phyloP scores from a whole-genome alignment of 176 grass and related monocot genomes.

The Aegilops umbellulata region DNA sequence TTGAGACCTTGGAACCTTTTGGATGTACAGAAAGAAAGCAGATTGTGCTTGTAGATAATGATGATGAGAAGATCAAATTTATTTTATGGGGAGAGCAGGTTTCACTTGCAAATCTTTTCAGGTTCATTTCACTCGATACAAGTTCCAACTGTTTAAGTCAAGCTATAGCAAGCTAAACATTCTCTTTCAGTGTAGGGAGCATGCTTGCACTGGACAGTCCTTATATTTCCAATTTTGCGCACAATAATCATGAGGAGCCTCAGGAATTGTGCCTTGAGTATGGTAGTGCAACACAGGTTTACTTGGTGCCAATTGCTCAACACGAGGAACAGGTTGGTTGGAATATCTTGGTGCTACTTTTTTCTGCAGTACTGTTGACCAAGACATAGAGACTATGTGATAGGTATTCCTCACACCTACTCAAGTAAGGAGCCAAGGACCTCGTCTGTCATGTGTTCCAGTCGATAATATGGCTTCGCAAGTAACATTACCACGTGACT shows the following conservation, averaged over 20 bases:
- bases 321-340: slow-evolving; percentile 85
- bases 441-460: slow-evolving; percentile 32
- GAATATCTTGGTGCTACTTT: slow-evolving; percentile 17
- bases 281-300: slow-evolving; percentile 86
- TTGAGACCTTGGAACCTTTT: slow-evolving; percentile 69
- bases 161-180: slow-evolving; percentile 18
- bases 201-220: slow-evolving; percentile 94
- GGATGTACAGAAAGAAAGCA: slow-evolving; percentile 63
- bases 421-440: slow-evolving; percentile 79
- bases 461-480: slow-evolving; percentile 52
- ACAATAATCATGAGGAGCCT: slow-evolving; percentile 35
- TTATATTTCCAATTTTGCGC: slow-evolving; percentile 61
- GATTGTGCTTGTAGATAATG: slow-evolving; percentile 69
- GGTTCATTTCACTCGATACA: slow-evolving; percentile 47
- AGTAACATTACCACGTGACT: slow-evolving; percentile 75
- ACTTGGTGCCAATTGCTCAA: slow-evolving; percentile 76
- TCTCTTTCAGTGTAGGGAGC: slow-evolving; percentile 79
- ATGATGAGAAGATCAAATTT: slow-evolving; percentile 74
- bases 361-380: slow-evolving; percentile 31
- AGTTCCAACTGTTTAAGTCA: slow-evolving; percentile 8
- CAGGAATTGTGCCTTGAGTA: slow-evolving; percentile 91
- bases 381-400: slow-evolving; percentile 27
- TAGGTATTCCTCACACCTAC: slow-evolving; percentile 83
- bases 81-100: slow-evolving; percentile 94
- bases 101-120: slow-evolving; percentile 94